These are phyloP conservation scores for Acorus calamus DNA, from an alignment of 106 monocot genomes.

Conservation along the genomic window DNA sequence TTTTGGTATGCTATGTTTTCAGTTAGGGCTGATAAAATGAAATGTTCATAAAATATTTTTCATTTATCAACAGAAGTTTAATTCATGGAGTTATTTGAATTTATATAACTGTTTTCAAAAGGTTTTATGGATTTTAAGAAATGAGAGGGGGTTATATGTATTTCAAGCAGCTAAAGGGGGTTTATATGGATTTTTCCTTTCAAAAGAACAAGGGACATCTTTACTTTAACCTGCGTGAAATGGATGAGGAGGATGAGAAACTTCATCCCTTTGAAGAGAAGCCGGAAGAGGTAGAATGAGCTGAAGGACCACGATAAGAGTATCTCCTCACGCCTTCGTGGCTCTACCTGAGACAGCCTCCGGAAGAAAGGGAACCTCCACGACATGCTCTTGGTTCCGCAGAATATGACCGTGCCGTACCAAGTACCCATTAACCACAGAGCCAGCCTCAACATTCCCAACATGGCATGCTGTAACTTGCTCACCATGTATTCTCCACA, in stretches of 20 bases:
- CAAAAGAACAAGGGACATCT: no score
- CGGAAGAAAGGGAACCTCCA: slow-evolving; percentile 9
- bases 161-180: no score
- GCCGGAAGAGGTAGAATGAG: neutral
- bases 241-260: slow-evolving; percentile 3
- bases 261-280: slow-evolving; percentile 12
- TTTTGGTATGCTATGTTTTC: no score
- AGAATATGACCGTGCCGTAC: slow-evolving; percentile 12
- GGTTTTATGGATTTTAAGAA: no score
- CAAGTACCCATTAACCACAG: slow-evolving; percentile 19
- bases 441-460: neutral
- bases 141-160: no score
- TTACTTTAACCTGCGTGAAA: slow-evolving; percentile 6
- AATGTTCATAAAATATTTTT: no score
- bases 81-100: no score
- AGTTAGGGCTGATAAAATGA: no score
- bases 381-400: slow-evolving; percentile 10
- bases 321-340: slow-evolving; percentile 9
- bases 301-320: slow-evolving; percentile 2
- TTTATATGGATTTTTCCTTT: no score
- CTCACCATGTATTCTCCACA: slow-evolving; percentile 1
- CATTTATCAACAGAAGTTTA: no score
- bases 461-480: slow-evolving; percentile 3
- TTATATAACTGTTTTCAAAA: no score
- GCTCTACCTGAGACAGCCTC: slow-evolving; percentile 1